A percentile compares a stretch with the other conserved stretches of the same genome.
Conservation (phyloP, 768 basidiomycete genomes). For the Podaxis carcinomalis region DNA sequence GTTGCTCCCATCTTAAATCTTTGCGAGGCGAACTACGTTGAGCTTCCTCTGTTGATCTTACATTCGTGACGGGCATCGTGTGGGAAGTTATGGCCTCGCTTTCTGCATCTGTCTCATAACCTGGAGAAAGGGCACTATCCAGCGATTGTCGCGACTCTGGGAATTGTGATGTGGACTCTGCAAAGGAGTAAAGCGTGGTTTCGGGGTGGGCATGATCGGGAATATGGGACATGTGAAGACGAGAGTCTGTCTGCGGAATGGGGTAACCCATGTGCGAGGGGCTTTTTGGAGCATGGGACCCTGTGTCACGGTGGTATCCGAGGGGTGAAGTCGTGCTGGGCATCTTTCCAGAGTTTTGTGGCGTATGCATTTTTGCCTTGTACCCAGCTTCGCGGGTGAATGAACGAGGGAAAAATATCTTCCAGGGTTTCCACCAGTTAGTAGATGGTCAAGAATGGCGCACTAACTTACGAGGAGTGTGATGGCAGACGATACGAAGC, state of each 20-base stretch:
- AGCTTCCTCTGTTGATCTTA: constrained; percentile 5
- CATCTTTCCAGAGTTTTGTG: constrained; percentile 23
- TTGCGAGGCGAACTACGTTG: background rate
- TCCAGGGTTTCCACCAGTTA: background rate
- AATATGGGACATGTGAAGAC: constrained; percentile 21
- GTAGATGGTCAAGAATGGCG: background rate
- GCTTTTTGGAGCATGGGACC: constrained; percentile 12
- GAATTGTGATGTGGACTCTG: background rate
- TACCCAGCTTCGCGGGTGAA: constrained; percentile 63
- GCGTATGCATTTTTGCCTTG: constrained; percentile 34
- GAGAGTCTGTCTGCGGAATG: constrained; percentile 13
- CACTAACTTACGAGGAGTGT: constrained; percentile 61
- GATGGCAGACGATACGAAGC: constrained; percentile 75
- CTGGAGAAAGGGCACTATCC: constrained; percentile 30
- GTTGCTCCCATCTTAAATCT: constrained; percentile 10
- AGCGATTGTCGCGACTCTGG: constrained; percentile 17
- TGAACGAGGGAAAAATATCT: constrained; percentile 82
- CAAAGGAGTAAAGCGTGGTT: background rate
- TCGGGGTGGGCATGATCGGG: constrained; percentile 13
- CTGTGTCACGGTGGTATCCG: constrained; percentile 19
- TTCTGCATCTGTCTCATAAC: constrained; percentile 36
- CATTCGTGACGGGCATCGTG: constrained; percentile 15
- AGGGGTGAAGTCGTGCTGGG: constrained; percentile 23
- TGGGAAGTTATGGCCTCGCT: constrained; percentile 23
- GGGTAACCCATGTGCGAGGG: constrained; percentile 10